phyloP scores from a whole-genome alignment of 768 basidiomycete genomes.

The Butyriboletus loyo region DNA sequence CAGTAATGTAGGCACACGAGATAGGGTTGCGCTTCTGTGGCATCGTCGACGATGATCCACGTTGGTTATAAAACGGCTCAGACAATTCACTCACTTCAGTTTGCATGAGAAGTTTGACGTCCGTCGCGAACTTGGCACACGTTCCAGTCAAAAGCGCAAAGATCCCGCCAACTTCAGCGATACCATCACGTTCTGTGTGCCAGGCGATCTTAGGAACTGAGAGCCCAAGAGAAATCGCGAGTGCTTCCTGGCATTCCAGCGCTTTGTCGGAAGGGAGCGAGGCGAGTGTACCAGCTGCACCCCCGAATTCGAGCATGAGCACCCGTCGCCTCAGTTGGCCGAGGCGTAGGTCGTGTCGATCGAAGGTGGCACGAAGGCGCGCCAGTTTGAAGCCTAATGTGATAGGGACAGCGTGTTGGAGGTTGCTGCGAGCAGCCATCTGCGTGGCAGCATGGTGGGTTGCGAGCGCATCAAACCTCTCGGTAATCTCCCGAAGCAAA shows the following conservation, averaged over 20 bases:
- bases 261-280: slow-evolving; percentile 39
- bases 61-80: slow-evolving; percentile 42
- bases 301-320: slow-evolving; percentile 43
- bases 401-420: slow-evolving; percentile 49
- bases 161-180: slow-evolving; percentile 42
- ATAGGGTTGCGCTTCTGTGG: slow-evolving; percentile 52
- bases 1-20: slow-evolving; percentile 38
- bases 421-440: slow-evolving; percentile 47
- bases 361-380: slow-evolving; percentile 42
- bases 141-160: slow-evolving; percentile 44
- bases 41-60: slow-evolving; percentile 49
- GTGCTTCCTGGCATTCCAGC: slow-evolving; percentile 23
- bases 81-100: slow-evolving; percentile 45
- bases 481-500: slow-evolving; percentile 30
- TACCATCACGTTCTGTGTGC: slow-evolving; percentile 44
- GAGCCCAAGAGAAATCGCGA: slow-evolving; percentile 20
- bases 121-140: slow-evolving; percentile 44
- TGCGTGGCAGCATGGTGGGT: slow-evolving; percentile 35
- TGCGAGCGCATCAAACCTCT: slow-evolving; percentile 29
- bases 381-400: slow-evolving; percentile 47
- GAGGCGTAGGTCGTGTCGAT: slow-evolving; percentile 38
- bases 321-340: slow-evolving; percentile 36
- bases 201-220: slow-evolving; percentile 29
- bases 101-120: slow-evolving; percentile 47
- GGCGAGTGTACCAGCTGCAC: slow-evolving; percentile 45